phyloP scores from a whole-genome alignment of 129 eudicot species.

The Lonicera japonica region DNA sequence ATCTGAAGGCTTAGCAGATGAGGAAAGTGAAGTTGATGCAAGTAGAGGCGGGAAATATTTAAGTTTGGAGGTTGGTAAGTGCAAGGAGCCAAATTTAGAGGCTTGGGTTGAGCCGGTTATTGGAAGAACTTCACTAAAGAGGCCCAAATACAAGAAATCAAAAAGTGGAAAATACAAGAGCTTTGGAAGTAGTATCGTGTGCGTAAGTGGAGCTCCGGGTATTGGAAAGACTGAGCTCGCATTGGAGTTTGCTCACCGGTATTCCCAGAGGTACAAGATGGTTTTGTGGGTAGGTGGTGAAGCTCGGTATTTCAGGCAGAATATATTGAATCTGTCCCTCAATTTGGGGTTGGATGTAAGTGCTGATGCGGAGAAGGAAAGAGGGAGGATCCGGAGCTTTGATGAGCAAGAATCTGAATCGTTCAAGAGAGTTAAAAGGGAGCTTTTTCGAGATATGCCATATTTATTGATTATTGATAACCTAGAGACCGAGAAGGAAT shows the following conservation, averaged over 20 bases:
- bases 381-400: conserved; percentile 76
- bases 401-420: conserved; percentile 93
- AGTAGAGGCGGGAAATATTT: conserved; percentile 42
- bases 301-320: conserved; percentile 70
- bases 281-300: conserved; percentile 94
- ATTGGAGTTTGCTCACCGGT: conserved; percentile 73
- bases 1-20: conserved; percentile 73
- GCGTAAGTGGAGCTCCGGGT: conserved; percentile 74
- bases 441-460: conserved; percentile 79
- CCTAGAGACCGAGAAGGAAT: conserved; percentile 81
- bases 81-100: conserved; percentile 63
- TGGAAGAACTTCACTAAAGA: conserved; percentile 51
- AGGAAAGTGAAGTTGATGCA: conserved; percentile 52
- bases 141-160: conserved; percentile 64
- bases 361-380: conserved; percentile 87
- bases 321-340: conserved; percentile 58
- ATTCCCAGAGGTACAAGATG: conserved; percentile 75
- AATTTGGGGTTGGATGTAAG: conserved; percentile 73
- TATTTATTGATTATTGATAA: conserved; percentile 70
- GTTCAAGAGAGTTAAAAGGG: conserved; percentile 80
- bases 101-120: conserved; percentile 60
- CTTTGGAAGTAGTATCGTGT: conserved; percentile 52
- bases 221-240: conserved; percentile 87
- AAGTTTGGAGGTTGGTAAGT: conserved; percentile 61
- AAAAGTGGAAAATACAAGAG: conserved; percentile 64